Percentiles rank a stretch among this genome's conserved stretches.
Evolutionary conservation across 352 stramenopile species (phyloP).

Genomic region (Albugo candida): DNA sequence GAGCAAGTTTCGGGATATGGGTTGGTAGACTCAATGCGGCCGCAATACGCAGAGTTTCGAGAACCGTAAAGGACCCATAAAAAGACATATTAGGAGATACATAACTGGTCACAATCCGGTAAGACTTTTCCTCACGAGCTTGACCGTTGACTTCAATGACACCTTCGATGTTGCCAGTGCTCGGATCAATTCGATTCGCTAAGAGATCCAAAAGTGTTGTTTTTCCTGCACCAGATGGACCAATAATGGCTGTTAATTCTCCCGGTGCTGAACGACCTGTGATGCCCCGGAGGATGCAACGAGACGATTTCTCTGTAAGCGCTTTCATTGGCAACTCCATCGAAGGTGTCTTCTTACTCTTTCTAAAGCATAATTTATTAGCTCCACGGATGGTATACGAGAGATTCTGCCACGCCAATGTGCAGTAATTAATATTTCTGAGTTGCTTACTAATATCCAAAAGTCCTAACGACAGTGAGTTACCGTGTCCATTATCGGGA

Average conservation of each 20-base stretch:
- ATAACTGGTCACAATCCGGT: constrained; percentile 35
- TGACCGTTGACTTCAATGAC: constrained; percentile 29
- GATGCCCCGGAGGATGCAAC: constrained; percentile 27
- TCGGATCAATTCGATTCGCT: constrained; percentile 19
- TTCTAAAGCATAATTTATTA: too few relatives aligned
- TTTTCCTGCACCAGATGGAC: constrained; percentile 39
- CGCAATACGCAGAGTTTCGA: constrained; percentile 43
- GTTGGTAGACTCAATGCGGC: constrained; percentile 25
- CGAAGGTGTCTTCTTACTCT: too few relatives aligned
- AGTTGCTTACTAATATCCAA: too few relatives aligned
- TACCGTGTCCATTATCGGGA: too few relatives aligned
- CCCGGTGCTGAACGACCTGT: constrained; percentile 30
- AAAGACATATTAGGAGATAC: constrained; percentile 39
- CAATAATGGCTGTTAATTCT: constrained; percentile 49
- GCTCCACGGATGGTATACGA: too few relatives aligned
- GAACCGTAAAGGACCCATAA: constrained; percentile 40
- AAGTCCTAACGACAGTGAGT: too few relatives aligned
- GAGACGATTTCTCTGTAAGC: too few relatives aligned
- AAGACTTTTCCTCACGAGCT: constrained; percentile 15
- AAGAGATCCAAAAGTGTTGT: constrained; percentile 43
- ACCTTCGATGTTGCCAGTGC: constrained; percentile 19
- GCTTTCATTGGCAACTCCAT: too few relatives aligned
- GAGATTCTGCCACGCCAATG: too few relatives aligned
- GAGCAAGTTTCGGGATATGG: constrained; percentile 18
- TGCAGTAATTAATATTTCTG: too few relatives aligned